Evolutionary conservation across 768 basidiomycete species (phyloP).

Genomic region (Strobilomyces dryophilus): DNA sequence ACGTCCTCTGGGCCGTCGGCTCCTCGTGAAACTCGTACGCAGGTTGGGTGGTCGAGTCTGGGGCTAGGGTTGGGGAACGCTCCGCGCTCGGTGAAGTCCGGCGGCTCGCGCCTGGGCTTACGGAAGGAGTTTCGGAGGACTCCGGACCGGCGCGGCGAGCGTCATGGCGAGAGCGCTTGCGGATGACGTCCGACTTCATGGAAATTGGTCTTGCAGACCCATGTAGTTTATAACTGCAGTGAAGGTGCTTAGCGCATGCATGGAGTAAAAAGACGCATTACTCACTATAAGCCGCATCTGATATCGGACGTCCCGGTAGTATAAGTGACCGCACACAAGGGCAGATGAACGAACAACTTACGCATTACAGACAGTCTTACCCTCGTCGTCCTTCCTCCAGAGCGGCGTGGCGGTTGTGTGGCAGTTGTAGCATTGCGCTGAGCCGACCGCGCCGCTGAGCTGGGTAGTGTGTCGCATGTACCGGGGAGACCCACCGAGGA

Average conservation of each 20-base stretch:
- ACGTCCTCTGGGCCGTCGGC: constrained; percentile 31
- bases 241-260: constrained; percentile 9
- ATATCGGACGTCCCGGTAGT: constrained; percentile 2
- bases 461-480: constrained; percentile 27
- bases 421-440: constrained; percentile 87
- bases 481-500: constrained; percentile 54
- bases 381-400: constrained; percentile 90
- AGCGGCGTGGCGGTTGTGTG: constrained; percentile 86
- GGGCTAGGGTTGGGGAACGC: constrained; percentile 61
- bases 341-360: constrained; percentile 40
- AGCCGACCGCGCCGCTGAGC: constrained; percentile 28
- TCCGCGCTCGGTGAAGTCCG: constrained; percentile 65
- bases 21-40: constrained; percentile 50
- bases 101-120: constrained; percentile 69
- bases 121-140: constrained; percentile 66
- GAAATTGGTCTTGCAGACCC: constrained; percentile 83
- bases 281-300: constrained; percentile 77
- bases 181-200: constrained; percentile 89
- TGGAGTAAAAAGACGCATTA: constrained; percentile 8
- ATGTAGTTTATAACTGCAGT: constrained; percentile 67
- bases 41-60: constrained; percentile 64
- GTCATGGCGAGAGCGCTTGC: constrained; percentile 81
- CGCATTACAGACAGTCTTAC: constrained; percentile 90
- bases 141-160: constrained; percentile 55
- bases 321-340: constrained; percentile 11